Evolutionary conservation across 805 yeast genomes (phyloP).

Genomic region (Lachancea dasiensis): DNA sequence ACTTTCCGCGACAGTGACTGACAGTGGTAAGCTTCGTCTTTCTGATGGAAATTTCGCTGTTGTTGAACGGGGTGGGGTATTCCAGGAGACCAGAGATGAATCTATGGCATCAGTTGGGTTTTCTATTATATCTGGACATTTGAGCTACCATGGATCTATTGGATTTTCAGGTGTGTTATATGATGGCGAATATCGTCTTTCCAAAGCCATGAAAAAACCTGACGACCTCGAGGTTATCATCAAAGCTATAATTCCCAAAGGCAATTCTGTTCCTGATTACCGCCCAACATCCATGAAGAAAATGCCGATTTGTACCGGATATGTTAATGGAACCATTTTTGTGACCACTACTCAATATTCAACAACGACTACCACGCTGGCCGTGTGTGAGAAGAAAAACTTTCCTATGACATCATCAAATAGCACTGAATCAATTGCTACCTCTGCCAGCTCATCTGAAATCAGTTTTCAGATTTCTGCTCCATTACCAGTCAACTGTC

Average conservation of each 20-base stretch:
- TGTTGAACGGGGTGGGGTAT: slow-evolving; percentile 21
- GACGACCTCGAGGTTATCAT: slow-evolving; percentile 20
- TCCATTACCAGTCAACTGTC: too few species aligned
- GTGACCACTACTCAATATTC: slow-evolving; percentile 3
- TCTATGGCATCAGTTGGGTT: slow-evolving; percentile 33
- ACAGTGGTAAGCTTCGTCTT: slow-evolving; percentile 30
- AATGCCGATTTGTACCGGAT: slow-evolving; percentile 1
- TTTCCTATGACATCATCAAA: neutral
- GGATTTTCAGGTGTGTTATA: slow-evolving; percentile 38
- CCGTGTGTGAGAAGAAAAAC: slow-evolving; percentile 1
- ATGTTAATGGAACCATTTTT: slow-evolving; percentile 3
- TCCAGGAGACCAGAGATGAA: slow-evolving; percentile 9
- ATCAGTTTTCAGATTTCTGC: too few species aligned
- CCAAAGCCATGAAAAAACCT: slow-evolving; percentile 22
- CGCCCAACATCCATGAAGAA: slow-evolving; percentile 6
- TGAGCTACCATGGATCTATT: slow-evolving; percentile 32
- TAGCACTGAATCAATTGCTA: neutral
- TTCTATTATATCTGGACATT: slow-evolving; percentile 34
- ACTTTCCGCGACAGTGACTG: slow-evolving; percentile 26
- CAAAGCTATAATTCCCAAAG: slow-evolving; percentile 14
- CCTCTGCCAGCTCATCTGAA: neutral
- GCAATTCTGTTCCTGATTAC: slow-evolving; percentile 19
- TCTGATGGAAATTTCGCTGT: slow-evolving; percentile 29
- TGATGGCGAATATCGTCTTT: slow-evolving; percentile 20
- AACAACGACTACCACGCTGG: slow-evolving; percentile 4